Base-by-base conservation (phyloP, 2,329 filamentous ascomycete genomes). In the Ophiostoma australiae region DNA sequence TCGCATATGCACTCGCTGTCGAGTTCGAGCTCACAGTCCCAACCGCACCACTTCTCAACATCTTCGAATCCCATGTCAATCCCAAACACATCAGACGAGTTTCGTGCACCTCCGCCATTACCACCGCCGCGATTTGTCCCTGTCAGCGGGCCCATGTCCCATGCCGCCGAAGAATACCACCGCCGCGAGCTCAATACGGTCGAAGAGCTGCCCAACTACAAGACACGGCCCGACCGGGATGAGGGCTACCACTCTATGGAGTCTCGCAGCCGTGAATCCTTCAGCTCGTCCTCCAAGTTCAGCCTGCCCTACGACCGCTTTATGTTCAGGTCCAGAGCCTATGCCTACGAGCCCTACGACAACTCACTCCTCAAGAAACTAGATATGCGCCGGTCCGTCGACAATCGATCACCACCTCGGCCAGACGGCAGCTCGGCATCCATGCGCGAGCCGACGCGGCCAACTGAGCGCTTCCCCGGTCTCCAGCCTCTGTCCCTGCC, bases 321-420 rank as follows among this genome's bases (percentile, higher is more conserved):
- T 71, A 80, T 84, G 71, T 84, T 85, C 73, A 80, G 80, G 67
- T 80, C 82, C 4, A 80, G 80, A 69, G 81, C 82, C 74, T 79
- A 84, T 65, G 79, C 83, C 17, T 83, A 87, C 70, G 83, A 84
- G 65, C 79, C 83, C 20, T 83, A 87, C 69, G 83, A 84, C 72
- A 82, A 80, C 72, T 81, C 79, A 69, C 81, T 87, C 76, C 83
- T 86, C 72, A 85, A 84, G 77, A 88, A 85, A 78, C 79, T 88
- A n/a, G 82, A 87, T 71, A 81, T 82, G 1, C 77, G 81, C 52
- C 80, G 82, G 52, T 80, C 78, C 0, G 75, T 82, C n/a, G 83
- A 84, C 71, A 83, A 80, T 70, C 77, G 78, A 20, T 82, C 83
- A 10, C 81, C 83, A 1, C 80, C 83, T 31, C 77, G 78, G 17